Percentiles rank a stretch among this genome's conserved stretches.
These are phyloP conservation scores for Haematococcus lacustris DNA, from an alignment of 139 green algal species.

Conservation along the genomic window DNA sequence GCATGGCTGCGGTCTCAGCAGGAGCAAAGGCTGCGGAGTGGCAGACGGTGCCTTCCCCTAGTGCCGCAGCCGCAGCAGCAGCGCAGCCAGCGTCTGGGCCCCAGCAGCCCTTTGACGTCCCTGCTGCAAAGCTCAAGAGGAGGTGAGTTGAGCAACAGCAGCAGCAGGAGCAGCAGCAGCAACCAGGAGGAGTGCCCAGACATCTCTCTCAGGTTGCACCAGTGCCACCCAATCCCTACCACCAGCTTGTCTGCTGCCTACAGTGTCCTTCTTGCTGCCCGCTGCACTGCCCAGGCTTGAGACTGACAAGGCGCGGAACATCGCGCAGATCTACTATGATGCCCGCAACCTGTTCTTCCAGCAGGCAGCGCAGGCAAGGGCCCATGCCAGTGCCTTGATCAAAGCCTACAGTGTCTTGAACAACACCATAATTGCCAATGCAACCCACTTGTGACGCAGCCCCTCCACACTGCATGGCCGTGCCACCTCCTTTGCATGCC, in stretches of 20 bases:
- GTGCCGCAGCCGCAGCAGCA: neutral
- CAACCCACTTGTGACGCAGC: too few relatives aligned
- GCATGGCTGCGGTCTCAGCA: neutral
- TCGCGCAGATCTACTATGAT: slow-evolving; percentile 14
- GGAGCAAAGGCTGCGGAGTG: neutral
- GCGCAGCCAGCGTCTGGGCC: neutral
- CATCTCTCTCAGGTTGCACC: neutral
- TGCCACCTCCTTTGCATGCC: too few relatives aligned
- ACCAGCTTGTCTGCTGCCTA: neutral
- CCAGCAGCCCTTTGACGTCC: neutral
- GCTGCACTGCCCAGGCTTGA: neutral
- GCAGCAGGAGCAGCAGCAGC: neutral
- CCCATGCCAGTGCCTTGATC: too few relatives aligned
- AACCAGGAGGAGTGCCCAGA: neutral
- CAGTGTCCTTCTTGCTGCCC: neutral
- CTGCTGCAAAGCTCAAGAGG: neutral
- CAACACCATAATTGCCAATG: too few relatives aligned
- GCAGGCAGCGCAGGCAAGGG: too few relatives aligned
- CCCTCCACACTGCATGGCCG: too few relatives aligned
- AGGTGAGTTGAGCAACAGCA: neutral
- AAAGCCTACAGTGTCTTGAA: too few relatives aligned
- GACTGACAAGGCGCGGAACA: neutral
- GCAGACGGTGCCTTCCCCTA: neutral
- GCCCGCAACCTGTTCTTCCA: slow-evolving; percentile 19
- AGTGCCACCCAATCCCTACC: neutral